Base-by-base conservation (phyloP, 139 green algal species). In the Chlorella ohadii region DNA sequence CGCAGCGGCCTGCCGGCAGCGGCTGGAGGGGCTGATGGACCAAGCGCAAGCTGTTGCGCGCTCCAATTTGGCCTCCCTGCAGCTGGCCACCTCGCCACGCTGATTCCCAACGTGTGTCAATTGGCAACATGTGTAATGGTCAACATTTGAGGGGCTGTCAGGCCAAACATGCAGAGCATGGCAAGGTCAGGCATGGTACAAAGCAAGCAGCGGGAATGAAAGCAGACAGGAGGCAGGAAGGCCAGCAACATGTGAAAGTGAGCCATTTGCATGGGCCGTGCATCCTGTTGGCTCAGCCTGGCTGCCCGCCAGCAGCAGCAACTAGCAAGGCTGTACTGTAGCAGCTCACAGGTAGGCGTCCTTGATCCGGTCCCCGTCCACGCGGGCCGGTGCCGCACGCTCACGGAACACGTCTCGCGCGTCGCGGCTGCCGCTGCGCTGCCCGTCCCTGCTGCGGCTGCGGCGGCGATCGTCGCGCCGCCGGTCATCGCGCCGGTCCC, bases 331-430 rank as follows among this genome's bases (percentile, higher is more conserved):
- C 51, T 59, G 51, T 2, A 2, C 15, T 23, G 51, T 11, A 16
- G 51, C 51, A 59, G 59, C 39, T 76, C 70, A 76, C 36, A 25
- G 36, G 38, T 80, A 80, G 20, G 73, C 36, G 1, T 80, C 73
- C 31, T 38, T 36, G 31, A 80, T 66, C 33, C 66, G 66, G 33
- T 70, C 59, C 1, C 25, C 19, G 27, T 72, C 61, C 34, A n/a
- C 12, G 19, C 66, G 51, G 16, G 56, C 16, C 9, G 75, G 23
- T 7, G 65, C 65, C n/a, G 79, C 47, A 17, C 70, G 51, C 27
- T 88, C 78, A 22, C 64, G 56, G 70, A 89, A 89, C 79, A 89
- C 85, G 20, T 89, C 79, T 2, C 79, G 61, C 2, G 70, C 71
- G 39, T 86, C 78, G 15, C 77, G 51, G 72, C 78, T 74, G 28